Evolutionary conservation across 129 eudicot species (phyloP).

Genomic region (Cynara cardunculus): DNA sequence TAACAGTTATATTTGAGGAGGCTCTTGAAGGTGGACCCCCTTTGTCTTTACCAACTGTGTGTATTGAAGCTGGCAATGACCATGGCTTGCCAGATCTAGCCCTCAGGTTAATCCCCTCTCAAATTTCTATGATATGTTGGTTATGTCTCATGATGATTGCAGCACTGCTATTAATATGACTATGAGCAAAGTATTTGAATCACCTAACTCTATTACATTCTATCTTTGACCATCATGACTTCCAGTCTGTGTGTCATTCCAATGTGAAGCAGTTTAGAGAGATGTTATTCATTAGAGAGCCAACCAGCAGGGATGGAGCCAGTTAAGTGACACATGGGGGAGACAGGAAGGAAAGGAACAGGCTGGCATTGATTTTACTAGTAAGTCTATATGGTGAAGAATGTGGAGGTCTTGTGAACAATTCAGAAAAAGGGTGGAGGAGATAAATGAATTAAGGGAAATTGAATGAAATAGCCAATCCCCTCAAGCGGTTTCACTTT

Average conservation of each 20-base stretch:
- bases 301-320: too few relatives aligned
- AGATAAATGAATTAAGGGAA: neutral
- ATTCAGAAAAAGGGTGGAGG: neutral
- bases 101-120: constrained; percentile 57
- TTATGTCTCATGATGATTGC: neutral
- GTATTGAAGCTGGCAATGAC: constrained; percentile 69
- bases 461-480: too few relatives aligned
- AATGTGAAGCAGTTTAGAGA: neutral
- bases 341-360: too few relatives aligned
- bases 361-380: too few relatives aligned
- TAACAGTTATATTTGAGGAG: constrained; percentile 74
- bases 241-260: neutral
- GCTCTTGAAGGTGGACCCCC: constrained; percentile 68
- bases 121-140: neutral
- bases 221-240: neutral
- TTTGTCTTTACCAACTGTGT: constrained; percentile 58
- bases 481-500: too few relatives aligned
- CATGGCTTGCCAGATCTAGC: constrained; percentile 70
- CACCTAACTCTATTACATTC: neutral
- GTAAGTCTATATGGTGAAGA: too few relatives aligned
- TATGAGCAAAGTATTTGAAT: neutral
- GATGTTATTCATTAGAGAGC: too few relatives aligned
- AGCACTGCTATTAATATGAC: neutral
- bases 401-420: too few relatives aligned
- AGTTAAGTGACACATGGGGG: too few relatives aligned